Conservation (phyloP, 1,284 basidiomycete species). For the Porogramme epimiltina region DNA sequence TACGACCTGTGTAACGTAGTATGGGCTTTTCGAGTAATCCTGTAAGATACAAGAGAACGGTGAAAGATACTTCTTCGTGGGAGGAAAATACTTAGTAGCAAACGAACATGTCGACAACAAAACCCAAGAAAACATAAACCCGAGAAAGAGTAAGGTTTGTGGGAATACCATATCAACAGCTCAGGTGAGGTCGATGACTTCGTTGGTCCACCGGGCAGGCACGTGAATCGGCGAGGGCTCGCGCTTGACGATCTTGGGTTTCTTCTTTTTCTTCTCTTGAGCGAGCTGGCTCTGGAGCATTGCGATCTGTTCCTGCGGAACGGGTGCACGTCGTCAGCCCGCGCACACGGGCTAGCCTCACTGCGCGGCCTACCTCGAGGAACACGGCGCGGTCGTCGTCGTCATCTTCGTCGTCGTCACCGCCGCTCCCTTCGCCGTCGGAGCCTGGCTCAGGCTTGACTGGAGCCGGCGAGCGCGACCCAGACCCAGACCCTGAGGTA, state of each 20-base stretch:
- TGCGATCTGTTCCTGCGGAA: conserved; percentile 5
- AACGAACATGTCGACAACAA: too few species aligned
- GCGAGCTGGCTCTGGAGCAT: conserved; percentile 9
- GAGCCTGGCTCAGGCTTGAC: conserved; percentile 4
- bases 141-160: too few species aligned
- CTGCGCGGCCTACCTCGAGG: not conserved
- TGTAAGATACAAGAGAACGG: too few species aligned
- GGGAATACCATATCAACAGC: too few species aligned
- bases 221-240: conserved; percentile 8
- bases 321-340: not conserved
- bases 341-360: not conserved
- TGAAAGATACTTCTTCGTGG: too few species aligned
- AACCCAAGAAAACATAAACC: too few species aligned
- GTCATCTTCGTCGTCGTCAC: conserved; percentile 2
- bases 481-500: too few species aligned
- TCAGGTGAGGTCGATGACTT: conserved; percentile 14
- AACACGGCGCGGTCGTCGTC: conserved; percentile 2
- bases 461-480: too few species aligned
- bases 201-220: not conserved
- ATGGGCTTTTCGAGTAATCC: too few species aligned
- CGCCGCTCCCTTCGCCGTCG: not conserved
- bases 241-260: not conserved
- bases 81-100: too few species aligned
- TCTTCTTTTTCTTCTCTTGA: not conserved
- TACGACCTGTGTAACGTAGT: too few species aligned